phyloP scores from a whole-genome alignment of 306 rosid species.

The Cicer chorassanicum region DNA sequence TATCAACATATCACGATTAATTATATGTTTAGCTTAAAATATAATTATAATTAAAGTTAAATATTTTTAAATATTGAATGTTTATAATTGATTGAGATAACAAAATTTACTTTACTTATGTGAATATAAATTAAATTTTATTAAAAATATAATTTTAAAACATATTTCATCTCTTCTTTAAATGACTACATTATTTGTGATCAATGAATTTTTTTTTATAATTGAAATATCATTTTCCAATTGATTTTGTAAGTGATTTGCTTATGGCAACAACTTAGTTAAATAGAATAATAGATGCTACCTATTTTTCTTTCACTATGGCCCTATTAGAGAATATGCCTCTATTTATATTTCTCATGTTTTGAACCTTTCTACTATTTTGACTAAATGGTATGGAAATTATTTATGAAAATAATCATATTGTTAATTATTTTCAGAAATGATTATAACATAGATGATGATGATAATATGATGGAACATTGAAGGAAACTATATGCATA shows the following conservation, averaged over 20 bases:
- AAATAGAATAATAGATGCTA: not conserved
- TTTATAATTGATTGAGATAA: no score
- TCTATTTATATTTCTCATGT: not conserved
- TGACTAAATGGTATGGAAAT: slow-evolving; percentile 30
- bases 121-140: no score
- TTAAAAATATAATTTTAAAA: no score
- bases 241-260: not conserved
- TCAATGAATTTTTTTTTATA: not conserved
- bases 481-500: not conserved
- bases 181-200: not conserved
- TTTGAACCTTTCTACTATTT: slow-evolving; percentile 21
- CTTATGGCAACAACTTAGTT: not conserved
- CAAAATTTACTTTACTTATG: no score
- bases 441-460: not conserved
- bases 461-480: not conserved
- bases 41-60: no score
- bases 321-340: slow-evolving; percentile 27
- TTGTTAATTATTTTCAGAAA: not conserved
- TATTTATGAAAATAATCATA: not conserved
- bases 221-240: slow-evolving; percentile 2
- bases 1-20: no score
- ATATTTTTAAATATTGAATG: no score
- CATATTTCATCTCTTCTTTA: not conserved
- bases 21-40: no score
- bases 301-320: not conserved